Base-by-base conservation (phyloP, 1,284 basidiomycete species). In the Leccinum colubrinum region DNA sequence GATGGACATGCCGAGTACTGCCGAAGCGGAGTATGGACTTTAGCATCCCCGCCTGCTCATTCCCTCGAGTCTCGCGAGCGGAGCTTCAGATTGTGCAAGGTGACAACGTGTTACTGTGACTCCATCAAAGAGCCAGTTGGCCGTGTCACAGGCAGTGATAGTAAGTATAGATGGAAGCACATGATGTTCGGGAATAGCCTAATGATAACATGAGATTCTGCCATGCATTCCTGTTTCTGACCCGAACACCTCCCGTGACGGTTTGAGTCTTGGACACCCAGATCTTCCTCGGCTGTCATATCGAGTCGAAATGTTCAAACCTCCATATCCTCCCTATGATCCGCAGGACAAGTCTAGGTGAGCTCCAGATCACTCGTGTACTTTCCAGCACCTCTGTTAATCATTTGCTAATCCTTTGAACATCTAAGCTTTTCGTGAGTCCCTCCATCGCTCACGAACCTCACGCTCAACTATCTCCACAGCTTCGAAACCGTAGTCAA, bases 311-410 rank as follows among this genome's bases (percentile, higher is more conserved):
- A 79, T 78, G 70, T 87, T 85, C 69, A 68, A 76, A 56, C 69
- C 86, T 25, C 81, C 86, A 4, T 84, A 81, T 68, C 80, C 82
- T 2, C 85, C 88, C 0, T 88, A 86, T 66, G 87, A 90, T 73
- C 88, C 88, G 15, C 82, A 78, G 4, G 89, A 90, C 72, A 84
- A 77, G 70, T 70, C 77, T 14, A 78, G 87, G 86, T 87, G 67
- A 69, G 80, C 59, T 0, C 48, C 37, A 17, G 35, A 39, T 41
- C n/a, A 7, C 25, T 1, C 9, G n/a, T 46, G 5, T 46, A 22
- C 3, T 37, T 39, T 17, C 53, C 11, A 22, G 7, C 30, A 12
- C 3, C 14, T 6, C 9, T 25, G 17, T 22, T 66, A 55, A 67
- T 59, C 25, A 3, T n/a, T 22, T 8, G 20, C 14, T 25, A 1